Base-by-base conservation (phyloP, 2,329 filamentous ascomycete species). In the Microsporum canis region DNA sequence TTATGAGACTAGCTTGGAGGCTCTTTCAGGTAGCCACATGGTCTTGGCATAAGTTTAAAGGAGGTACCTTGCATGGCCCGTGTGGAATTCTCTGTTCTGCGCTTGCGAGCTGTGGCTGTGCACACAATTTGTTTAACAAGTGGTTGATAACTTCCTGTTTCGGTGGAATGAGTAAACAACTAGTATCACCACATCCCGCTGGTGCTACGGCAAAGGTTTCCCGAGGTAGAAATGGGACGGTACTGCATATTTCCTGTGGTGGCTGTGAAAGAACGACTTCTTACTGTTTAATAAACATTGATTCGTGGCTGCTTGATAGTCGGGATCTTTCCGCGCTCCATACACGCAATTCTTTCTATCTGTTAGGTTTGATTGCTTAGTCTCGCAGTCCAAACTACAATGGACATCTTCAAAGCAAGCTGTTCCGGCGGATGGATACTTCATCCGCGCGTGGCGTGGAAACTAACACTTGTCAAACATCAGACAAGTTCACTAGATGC, bases 11-110 rank as follows among this genome's bases (percentile, higher is more conserved):
- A 55, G 51, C 51, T 29, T n/a, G 51, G 51, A 55, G 51, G 51
- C 51, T 55, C 51, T 36, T 55, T 55, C 51, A 55, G 51, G 51
- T 36, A 55, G 51, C 51, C 51, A 55, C 51, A 55, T 55, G 51
- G 51, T 55, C 51, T 55, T 55, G 51, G 51, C 51, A 55, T 55
- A 17, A 38, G 51, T n/a, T 55, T 55, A 34, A 36, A 17, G 51
- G n/a, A 36, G 31, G 29, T 34, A 34, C 51, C 51, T 55, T 55
- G 51, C 51, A 55, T 55, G 51, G 51, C 51, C 51, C 51, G 51
- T 55, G 51, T 31, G 14, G n/a, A 55, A 55, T 36, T 55, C 51
- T 55, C 51, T 55, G 51, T n/a, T 34, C 43, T 51, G 45, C 8
- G 45, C 45, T 49, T 49, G n/a, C 23, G 10, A 23, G 45, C 3